phyloP scores from a whole-genome alignment of 2,329 filamentous ascomycete species.

The Penicillium sp. region DNA sequence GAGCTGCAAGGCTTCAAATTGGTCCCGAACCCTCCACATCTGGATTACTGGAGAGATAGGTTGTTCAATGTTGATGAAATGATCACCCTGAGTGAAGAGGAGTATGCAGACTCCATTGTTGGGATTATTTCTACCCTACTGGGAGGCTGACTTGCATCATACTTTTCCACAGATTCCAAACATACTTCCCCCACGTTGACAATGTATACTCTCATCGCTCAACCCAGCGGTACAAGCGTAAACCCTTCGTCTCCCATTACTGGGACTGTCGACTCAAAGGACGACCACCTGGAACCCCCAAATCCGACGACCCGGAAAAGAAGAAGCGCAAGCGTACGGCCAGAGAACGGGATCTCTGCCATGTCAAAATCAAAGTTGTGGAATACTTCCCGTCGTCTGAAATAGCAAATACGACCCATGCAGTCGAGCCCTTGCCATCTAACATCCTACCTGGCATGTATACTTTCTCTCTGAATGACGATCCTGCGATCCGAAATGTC shows the following conservation, averaged over 20 bases:
- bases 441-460: constrained; percentile 25
- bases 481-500: constrained; percentile 9
- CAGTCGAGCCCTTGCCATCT: constrained; percentile 20
- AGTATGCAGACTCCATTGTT: constrained; percentile 50
- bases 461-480: constrained; percentile 19
- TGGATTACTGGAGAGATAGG: constrained; percentile 67
- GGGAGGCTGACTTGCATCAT: not conserved
- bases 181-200: constrained; percentile 79
- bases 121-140: not conserved
- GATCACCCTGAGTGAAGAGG: constrained; percentile 69
- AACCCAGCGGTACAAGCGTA: constrained; percentile 76
- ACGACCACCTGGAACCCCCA: constrained; percentile 72
- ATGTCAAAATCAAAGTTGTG: constrained; percentile 83
- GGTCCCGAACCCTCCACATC: constrained; percentile 63
- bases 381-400: constrained; percentile 62
- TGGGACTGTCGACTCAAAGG: constrained; percentile 83
- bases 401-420: constrained; percentile 21
- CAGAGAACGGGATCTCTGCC: constrained; percentile 74
- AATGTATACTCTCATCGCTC: constrained; percentile 83
- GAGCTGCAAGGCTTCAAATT: constrained; percentile 47
- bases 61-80: constrained; percentile 73
- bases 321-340: constrained; percentile 76
- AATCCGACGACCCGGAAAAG: constrained; percentile 75
- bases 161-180: constrained; percentile 60
- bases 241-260: constrained; percentile 78